Evolutionary conservation across 2,329 filamentous ascomycete species (phyloP).

Genomic region (Dendryphion nanum): DNA sequence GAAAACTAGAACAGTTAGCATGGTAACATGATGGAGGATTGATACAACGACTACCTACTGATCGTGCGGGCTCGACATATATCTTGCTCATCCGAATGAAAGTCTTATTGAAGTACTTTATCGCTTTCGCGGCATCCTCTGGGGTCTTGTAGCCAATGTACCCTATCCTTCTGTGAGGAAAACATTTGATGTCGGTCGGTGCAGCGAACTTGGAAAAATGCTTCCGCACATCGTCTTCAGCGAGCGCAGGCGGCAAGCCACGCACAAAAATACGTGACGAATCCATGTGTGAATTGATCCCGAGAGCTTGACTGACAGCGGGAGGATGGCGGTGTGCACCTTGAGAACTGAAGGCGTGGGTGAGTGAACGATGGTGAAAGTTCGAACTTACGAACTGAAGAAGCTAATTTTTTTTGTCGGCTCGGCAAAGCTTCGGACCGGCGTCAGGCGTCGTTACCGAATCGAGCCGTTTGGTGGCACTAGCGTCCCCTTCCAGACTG

Average conservation of each 20-base stretch:
- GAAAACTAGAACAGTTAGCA: constrained; percentile 30
- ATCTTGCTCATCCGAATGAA: constrained; percentile 97
- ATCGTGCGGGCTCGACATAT: constrained; percentile 79
- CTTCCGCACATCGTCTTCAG: constrained; percentile 80
- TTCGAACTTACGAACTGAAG: no score
- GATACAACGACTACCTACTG: constrained; percentile 53
- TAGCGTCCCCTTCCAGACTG: no score
- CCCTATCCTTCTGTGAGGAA: constrained; percentile 85
- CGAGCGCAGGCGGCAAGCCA: constrained; percentile 79
- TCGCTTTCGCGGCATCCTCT: constrained; percentile 76
- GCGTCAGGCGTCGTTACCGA: no score
- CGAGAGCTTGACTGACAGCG: no score
- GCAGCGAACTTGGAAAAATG: constrained; percentile 75
- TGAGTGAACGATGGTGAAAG: no score
- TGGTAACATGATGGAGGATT: constrained; percentile 20
- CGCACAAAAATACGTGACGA: constrained; percentile 73
- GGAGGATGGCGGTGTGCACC: no score
- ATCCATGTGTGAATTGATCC: no score
- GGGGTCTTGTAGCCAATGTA: constrained; percentile 90
- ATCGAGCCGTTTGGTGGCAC: no score
- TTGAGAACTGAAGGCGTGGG: no score
- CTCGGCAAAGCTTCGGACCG: no score
- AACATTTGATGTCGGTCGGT: constrained; percentile 89
- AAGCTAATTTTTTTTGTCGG: no score
- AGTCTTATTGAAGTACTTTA: constrained; percentile 92